Evolutionary conservation across 169 alveolate species (phyloP), one percentile per base, ranked within the genome.

Genomic region (Eimeria tenella): DNA sequence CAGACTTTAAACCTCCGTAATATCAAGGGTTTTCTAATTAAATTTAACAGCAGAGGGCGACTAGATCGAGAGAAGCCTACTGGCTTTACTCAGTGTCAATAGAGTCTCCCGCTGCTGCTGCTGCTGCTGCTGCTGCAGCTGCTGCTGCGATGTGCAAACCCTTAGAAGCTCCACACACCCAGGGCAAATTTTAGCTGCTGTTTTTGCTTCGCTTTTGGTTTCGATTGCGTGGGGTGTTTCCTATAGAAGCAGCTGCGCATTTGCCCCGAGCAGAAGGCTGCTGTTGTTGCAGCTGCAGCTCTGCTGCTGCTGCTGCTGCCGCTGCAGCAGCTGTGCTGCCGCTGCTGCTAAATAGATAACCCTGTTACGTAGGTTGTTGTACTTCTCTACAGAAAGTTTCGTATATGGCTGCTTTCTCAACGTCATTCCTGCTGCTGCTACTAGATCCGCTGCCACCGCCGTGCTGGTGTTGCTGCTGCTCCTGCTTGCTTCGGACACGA

Each of bases 261-360:
- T 23, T 68, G 77, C 77, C 50, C 9, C 15, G 49, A 23, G 52
- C 31, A 50, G 42, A 31, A 42, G 21, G 77, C 77, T 68, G 77
- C 77, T 68, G 77, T 50, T 68, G 77, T 50, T 68, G 77, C 77
- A 8, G 77, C 77, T 68, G 77, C 77, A 11, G 77, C 77, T n/a
- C 77, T n/a, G 77, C 68, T 58, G 68, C 74, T 11, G 74, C 74
- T 65, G 74, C 31, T 68, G 50, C 50, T 68, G 77, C 50, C 19
- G 77, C 52, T 68, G 77, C 52, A 23, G 77, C 52, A 23, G 9
- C 73, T 4, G 15, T 63, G 73, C 73, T 68, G 52, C 77, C 31
- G 77, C 52, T 21, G 52, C 8, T 21, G 77, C 31, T 68, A 68
- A 10, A n/a, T 21, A 15, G 52, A n/a, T 23, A 21, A 19, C 8